phyloP scores from a whole-genome alignment of 164 flowering plant species.

The Vitis rupestris region DNA sequence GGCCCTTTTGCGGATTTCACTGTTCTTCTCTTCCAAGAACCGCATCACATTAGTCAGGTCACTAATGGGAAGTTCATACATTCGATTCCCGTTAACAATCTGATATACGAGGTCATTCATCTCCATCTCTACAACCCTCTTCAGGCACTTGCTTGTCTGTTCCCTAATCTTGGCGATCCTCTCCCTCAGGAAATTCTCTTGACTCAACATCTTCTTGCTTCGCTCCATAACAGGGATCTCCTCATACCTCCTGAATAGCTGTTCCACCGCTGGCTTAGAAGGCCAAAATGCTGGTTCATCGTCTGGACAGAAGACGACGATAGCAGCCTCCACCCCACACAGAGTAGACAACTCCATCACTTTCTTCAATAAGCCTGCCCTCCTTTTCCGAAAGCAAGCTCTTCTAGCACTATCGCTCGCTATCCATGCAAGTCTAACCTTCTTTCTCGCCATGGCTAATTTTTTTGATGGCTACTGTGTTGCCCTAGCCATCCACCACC shows the following conservation, averaged over 20 bases:
- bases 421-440: not conserved
- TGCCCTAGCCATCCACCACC: too few relatives aligned
- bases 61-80: not conserved
- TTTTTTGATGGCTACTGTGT: too few relatives aligned
- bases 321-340: not conserved
- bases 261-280: not conserved
- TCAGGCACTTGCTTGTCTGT: not conserved
- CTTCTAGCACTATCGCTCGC: not conserved
- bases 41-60: constrained; percentile 19
- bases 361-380: not conserved
- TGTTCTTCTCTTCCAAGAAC: constrained; percentile 18
- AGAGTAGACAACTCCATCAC: not conserved
- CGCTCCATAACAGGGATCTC: not conserved
- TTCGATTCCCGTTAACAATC: not conserved
- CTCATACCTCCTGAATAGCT: not conserved
- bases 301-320: not conserved
- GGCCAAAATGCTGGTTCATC: not conserved
- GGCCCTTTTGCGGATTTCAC: constrained; percentile 9
- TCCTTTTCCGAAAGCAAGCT: not conserved
- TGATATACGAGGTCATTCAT: constrained; percentile 17
- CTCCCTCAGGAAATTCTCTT: not conserved
- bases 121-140: not conserved
- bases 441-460: not conserved
- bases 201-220: not conserved
- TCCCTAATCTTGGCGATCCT: not conserved